These are phyloP conservation scores for Reticulascus tulasneorum DNA, from an alignment of 2,329 filamentous ascomycete genomes.

Conservation along the genomic window DNA sequence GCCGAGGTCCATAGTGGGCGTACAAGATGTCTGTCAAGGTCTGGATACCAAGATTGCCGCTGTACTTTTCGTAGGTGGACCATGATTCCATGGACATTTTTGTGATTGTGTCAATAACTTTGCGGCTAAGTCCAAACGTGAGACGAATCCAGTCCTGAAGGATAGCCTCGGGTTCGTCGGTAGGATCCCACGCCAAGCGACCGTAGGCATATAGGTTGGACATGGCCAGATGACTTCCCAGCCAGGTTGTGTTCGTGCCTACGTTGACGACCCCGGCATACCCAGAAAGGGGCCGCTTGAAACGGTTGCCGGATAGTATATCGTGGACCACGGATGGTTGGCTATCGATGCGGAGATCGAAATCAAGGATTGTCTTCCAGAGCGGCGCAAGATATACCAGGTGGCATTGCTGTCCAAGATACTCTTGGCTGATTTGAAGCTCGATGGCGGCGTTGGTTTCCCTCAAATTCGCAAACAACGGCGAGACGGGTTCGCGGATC, in stretches of 20 bases:
- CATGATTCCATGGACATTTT: slow-evolving; percentile 65
- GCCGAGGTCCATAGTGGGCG: slow-evolving; percentile 65
- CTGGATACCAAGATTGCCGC: slow-evolving; percentile 65
- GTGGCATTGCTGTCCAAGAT: slow-evolving; percentile 67
- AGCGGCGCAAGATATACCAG: slow-evolving; percentile 64
- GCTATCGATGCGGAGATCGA: slow-evolving; percentile 60
- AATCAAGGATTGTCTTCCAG: slow-evolving; percentile 66
- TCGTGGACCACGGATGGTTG: slow-evolving; percentile 53
- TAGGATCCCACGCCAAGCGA: slow-evolving; percentile 61
- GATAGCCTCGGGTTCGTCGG: slow-evolving; percentile 40
- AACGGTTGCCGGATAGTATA: slow-evolving; percentile 57
- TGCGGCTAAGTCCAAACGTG: slow-evolving; percentile 55
- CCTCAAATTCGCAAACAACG: slow-evolving; percentile 53
- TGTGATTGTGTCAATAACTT: slow-evolving; percentile 56
- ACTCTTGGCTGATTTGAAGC: slow-evolving; percentile 65
- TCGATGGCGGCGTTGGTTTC: slow-evolving; percentile 54
- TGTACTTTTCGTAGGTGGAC: slow-evolving; percentile 69
- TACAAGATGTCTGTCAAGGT: slow-evolving; percentile 65
- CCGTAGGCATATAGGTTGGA: slow-evolving; percentile 70
- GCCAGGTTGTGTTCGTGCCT: slow-evolving; percentile 62
- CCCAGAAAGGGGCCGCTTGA: slow-evolving; percentile 53
- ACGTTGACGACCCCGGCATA: slow-evolving; percentile 66
- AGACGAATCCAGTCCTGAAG: slow-evolving; percentile 65
- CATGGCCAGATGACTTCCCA: slow-evolving; percentile 67
- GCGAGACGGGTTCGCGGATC: slow-evolving; percentile 62